phyloP scores from a whole-genome alignment of 106 monocot species.

The Apostasia ramifera region DNA sequence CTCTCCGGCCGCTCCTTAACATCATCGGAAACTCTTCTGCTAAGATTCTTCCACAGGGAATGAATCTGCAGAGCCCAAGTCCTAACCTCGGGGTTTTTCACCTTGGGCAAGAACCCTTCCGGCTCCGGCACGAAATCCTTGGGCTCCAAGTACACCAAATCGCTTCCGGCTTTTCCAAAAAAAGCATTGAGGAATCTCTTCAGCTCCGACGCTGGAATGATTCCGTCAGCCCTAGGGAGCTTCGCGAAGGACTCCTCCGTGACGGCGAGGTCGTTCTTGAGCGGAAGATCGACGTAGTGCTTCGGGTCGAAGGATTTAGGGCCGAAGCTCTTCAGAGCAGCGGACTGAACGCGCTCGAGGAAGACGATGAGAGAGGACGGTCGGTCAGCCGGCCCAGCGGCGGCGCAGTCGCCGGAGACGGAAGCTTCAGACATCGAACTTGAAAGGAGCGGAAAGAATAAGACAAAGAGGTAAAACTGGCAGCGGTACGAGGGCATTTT shows the following conservation, averaged over 20 bases:
- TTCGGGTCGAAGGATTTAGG: slow-evolving; percentile 81
- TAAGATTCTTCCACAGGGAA: slow-evolving; percentile 64
- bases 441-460: background rate
- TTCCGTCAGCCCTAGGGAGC: slow-evolving; percentile 36
- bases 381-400: background rate
- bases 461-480: background rate
- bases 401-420: background rate
- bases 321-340: slow-evolving; percentile 39
- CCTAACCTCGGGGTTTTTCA: slow-evolving; percentile 48
- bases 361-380: slow-evolving; percentile 12
- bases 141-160: slow-evolving; percentile 44
- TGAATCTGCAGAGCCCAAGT: slow-evolving; percentile 86
- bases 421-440: background rate
- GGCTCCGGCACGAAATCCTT: slow-evolving; percentile 66
- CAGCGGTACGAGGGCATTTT: background rate
- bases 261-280: slow-evolving; percentile 31
- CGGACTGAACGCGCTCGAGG: slow-evolving; percentile 21
- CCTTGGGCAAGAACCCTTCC: slow-evolving; percentile 69
- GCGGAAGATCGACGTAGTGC: slow-evolving; percentile 88
- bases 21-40: slow-evolving; percentile 35
- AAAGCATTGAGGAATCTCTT: slow-evolving; percentile 26
- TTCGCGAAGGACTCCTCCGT: slow-evolving; percentile 39
- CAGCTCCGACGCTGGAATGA: slow-evolving; percentile 24
- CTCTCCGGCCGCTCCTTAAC: slow-evolving; percentile 42
- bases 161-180: slow-evolving; percentile 41